Evolutionary conservation across 1,284 basidiomycete genomes (phyloP), one percentile per base, ranked within the genome.

Genomic region (Schizopora paradoxa): DNA sequence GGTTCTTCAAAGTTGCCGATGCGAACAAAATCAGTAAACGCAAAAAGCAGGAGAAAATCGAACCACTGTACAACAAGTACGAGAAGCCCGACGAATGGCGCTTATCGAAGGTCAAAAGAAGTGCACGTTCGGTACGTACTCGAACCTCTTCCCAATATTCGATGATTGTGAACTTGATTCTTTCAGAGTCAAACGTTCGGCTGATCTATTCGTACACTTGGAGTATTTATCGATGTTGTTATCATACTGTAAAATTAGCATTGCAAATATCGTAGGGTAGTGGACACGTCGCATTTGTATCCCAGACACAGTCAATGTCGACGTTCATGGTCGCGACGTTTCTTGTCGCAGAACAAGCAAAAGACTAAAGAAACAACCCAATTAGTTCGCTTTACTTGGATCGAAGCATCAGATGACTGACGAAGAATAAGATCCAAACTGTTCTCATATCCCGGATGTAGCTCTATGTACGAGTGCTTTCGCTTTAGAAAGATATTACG

Each of bases 1-100:
- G 91, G 47, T 98, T 97, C 77, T 99, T 99, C 85, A 88, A 89
- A 65, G 88, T 96, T 35, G 93, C 95, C 2, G 94, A 98, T 64
- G 86, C 82, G 41, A 88, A 92, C 68, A 93, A 93, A 66, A 95
- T 99, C 66, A 94, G 90, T 59, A 97, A 97, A 67, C 78, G 95
- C 57, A 99, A 99, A 76, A 83, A 82, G 64, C 85, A 93, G 63
- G 95, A 99, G 72, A 97, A 94, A 79, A 95, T 98, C 55, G 89
- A 96, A 61, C 95, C 94, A 4, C 62, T 93, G 57, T 91, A 66
- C 68, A 90, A 91, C 71, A 88, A 90, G 68, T 90, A 86, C 66
- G 86, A 91, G 70, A 88, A 91, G 60, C 82, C 87, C 38, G 89
- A 92, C 67, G 90, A 91, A 60, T 93, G 89, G 90, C 74, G 90